Evolutionary conservation across 345 rosid species (phyloP), one percentile per base, ranked within the genome.

Genomic region (Gossypium thurberi): DNA sequence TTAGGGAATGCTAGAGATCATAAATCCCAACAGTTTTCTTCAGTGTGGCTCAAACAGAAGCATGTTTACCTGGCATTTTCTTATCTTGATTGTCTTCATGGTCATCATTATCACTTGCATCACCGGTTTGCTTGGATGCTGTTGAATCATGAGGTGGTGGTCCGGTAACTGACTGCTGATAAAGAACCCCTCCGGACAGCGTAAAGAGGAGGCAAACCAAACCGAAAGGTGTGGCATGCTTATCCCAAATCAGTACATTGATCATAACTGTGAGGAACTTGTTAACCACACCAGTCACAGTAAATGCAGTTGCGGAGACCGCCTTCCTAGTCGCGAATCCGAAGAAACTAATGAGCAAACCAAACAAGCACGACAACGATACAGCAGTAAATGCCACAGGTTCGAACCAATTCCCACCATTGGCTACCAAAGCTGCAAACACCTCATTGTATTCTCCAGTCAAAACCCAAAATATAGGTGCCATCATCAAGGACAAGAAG

Each of bases 281-380:
- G 74, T 95, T 95, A 47, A 95, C 99, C 71, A 95, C 99, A 40
- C 99, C 99, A 10, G 98, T 95, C 47, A 92, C 99, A 0, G 99
- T 95, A 72, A 92, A 95, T 6, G 99, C 99, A 0, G 99, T 95
- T 6, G 99, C 99, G 0, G 99, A 95, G 40, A 95, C 85, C 0
- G 94, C 99, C 83, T 80, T 87, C 82, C 99, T 88, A 10, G 99
- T 90, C 2, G 96, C 99, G 64, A 95, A 95, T 2, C 99, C 99
- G 21, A 92, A 95, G 87, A 92, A 95, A 73, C 98, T 92, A 14
- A 95, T 92, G 21, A 88, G 88, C 72, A 95, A 87, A 55, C 99
- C 99, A 75, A 95, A 95, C 82, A 92, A 76, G 80, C 99, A 95
- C 0, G 99, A 92, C 83, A 89, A 72, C 7, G 94, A 79, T 74